Base-by-base conservation (phyloP, 2,329 filamentous ascomycete genomes). In the Aureobasidium mangrovei region DNA sequence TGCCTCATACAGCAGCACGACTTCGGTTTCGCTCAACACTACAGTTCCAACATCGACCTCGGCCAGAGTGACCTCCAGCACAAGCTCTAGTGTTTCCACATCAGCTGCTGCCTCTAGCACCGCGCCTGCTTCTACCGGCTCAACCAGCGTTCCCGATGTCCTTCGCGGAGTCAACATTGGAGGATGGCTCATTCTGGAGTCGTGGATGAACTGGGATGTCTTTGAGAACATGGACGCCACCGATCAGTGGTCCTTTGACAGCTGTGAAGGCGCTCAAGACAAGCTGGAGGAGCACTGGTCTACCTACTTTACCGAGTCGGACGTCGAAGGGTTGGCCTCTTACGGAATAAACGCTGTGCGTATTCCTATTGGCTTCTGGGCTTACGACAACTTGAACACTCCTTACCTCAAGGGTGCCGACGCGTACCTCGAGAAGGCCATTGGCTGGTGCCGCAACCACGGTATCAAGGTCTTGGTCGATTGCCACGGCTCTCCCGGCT, bases 401-500 rank as follows among this genome's bases (percentile, higher is more conserved):
- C 69, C 72, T 1, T 78, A 77, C 61, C 69, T 70, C 4, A 66
- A 69, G 58, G 74, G 74, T 6, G 72, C 73, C 18, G 72, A 76
- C 33, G 63, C 64, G 4, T 77, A 77, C 54, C 66, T 79, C 4
- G 70, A 73, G 53, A 63, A 68, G 29, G 57, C 57, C 29, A 55
- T 59, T 40, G 51, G 53, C 18, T 59, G 57, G 57, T 55, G 55
- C 40, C 53, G 57, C 27, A 56, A 44, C 33, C 64, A 70, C 12
- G 70, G 70, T 2, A 62, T 77, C 41, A 72, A 75, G 61, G 70
- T 78, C 8, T 71, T 75, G 60, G 70, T 79, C 27, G 77, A 79
- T 35, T 43, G 62, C 61, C 5, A 96, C 88, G 0, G 87, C 91
- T 64, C 95, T 96, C 93, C 93, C 96, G 0, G 93, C 91, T 69